These are phyloP conservation scores for Raffaelea albimanens DNA, from an alignment of 2,329 filamentous ascomycete species.

Conservation along the genomic window DNA sequence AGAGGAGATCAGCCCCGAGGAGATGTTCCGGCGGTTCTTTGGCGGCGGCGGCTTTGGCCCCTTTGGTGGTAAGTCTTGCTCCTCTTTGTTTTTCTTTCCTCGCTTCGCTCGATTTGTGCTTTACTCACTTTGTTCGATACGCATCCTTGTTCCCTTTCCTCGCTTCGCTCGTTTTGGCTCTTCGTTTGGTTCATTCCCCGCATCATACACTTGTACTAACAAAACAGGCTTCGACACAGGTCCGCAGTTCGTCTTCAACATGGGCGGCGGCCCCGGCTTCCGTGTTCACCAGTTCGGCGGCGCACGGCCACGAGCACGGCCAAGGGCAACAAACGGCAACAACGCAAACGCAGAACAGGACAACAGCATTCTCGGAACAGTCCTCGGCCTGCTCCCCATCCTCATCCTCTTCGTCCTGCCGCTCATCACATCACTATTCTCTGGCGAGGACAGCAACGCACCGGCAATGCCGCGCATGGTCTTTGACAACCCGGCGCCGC, in stretches of 20 bases:
- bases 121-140: background rate
- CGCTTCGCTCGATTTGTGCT: no score
- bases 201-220: no score
- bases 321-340: conserved; percentile 29
- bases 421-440: conserved; percentile 71
- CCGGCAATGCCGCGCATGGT: conserved; percentile 58
- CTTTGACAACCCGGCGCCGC: conserved; percentile 62
- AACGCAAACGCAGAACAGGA: conserved; percentile 33
- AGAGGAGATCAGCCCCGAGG: conserved; percentile 90
- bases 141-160: background rate
- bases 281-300: conserved; percentile 95
- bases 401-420: conserved; percentile 83
- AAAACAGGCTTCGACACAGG: conserved; percentile 65
- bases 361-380: conserved; percentile 41
- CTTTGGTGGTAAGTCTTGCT: conserved; percentile 28
- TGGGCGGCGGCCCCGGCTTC: conserved; percentile 83
- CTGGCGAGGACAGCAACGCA: conserved; percentile 37
- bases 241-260: conserved; percentile 89
- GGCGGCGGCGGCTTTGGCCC: conserved; percentile 63
- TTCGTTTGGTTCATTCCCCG: background rate
- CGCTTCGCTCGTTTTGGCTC: background rate
- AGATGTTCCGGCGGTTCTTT: conserved; percentile 96
- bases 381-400: conserved; percentile 76
- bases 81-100: background rate
- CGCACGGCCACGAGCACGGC: conserved; percentile 63